Evolutionary conservation across 2,329 filamentous ascomycete genomes (phyloP), one percentile per base, ranked within the genome.

Genomic region (Stemphylium vesicarium): DNA sequence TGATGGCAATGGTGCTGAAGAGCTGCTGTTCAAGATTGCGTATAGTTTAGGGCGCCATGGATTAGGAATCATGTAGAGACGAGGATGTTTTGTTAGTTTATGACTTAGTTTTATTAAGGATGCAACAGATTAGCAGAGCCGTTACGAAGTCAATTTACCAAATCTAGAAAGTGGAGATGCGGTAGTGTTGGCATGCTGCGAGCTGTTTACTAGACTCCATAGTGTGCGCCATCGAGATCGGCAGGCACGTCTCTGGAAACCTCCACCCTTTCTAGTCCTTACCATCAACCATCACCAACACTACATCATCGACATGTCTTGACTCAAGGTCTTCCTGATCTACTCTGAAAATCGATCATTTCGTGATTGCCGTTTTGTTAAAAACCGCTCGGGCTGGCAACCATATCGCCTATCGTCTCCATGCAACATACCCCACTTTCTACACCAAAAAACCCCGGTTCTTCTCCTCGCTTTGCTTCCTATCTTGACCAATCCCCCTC

Each of bases 401-500:
- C 32, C 44, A 41, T 22, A 13, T 9, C 7, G 22, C 37, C 22
- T 31, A 31, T 26, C 12, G 16, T 20, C 15, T n/a, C 20, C 33
- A 26, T 43, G 29, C 18, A 11, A 29, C 22, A 12, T 33, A 49
- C 59, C 56, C 60, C 54, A 59, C 60, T 49, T 59, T 35, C n/a
- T 29, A 15, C 18, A 41, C 37, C 6, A 5, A 31, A 12, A 24
- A 47, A 48, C 50, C 50, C 50, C 24, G 40, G 36, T 40, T 52
- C 20, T 24, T 24, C 22, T 24, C 22, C 22, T 24, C 22, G 35
- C 26, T 36, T 7, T 38, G 15, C 39, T 46, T 49, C 48, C 58
- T 65, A 66, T 69, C 64, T 57, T 37, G 55, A 57, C 66, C 63
- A 65, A 68, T 60, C 55, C 50, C 15, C 31, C 40, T 18, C 22